These are phyloP conservation scores for Ceratobasidium sp. DNA, from an alignment of 1,284 basidiomycete genomes.

Conservation along the genomic window DNA sequence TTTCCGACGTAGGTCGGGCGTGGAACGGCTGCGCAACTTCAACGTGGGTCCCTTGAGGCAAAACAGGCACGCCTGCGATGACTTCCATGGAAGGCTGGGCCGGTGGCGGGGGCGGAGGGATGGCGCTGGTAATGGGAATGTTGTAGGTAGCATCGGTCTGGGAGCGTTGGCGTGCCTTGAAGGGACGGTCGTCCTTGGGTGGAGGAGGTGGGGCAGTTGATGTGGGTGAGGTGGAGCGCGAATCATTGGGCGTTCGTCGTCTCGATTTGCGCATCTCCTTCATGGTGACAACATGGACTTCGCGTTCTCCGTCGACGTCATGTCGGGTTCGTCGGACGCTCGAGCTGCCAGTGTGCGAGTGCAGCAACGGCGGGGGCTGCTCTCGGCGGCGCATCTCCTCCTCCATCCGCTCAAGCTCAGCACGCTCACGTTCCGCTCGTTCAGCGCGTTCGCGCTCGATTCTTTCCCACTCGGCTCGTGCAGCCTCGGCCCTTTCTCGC, in stretches of 20 bases:
- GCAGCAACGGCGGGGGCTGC: conserved; percentile 14
- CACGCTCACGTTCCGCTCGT: too few species aligned
- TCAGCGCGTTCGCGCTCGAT: conserved; percentile 18
- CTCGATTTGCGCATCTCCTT: conserved; percentile 27
- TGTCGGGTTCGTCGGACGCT: conserved; percentile 7
- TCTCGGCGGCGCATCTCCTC: conserved; percentile 11
- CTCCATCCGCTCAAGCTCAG: conserved; percentile 5
- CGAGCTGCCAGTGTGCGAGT: conserved; percentile 1
- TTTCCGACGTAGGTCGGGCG: conserved; percentile 29
- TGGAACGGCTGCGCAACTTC: conserved; percentile 12
- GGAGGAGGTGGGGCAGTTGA: conserved; percentile 27
- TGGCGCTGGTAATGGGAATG: not conserved
- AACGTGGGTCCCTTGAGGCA: conserved; percentile 34
- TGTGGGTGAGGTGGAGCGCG: conserved; percentile 23
- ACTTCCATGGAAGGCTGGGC: conserved; percentile 19
- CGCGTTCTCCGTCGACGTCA: conserved; percentile 28
- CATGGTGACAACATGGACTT: conserved; percentile 15
- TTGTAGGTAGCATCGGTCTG: conserved; percentile 9
- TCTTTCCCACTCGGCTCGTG: conserved; percentile 8
- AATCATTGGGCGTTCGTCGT: conserved; percentile 13
- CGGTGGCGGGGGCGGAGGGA: conserved; percentile 15
- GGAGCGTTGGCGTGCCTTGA: conserved; percentile 22
- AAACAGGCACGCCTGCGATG: conserved; percentile 21
- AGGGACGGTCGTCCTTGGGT: conserved; percentile 13
- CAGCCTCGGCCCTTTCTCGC: conserved; percentile 8